These are phyloP conservation scores for Bassia scoparia DNA, from an alignment of 148 eudicot genomes.

Conservation along the genomic window DNA sequence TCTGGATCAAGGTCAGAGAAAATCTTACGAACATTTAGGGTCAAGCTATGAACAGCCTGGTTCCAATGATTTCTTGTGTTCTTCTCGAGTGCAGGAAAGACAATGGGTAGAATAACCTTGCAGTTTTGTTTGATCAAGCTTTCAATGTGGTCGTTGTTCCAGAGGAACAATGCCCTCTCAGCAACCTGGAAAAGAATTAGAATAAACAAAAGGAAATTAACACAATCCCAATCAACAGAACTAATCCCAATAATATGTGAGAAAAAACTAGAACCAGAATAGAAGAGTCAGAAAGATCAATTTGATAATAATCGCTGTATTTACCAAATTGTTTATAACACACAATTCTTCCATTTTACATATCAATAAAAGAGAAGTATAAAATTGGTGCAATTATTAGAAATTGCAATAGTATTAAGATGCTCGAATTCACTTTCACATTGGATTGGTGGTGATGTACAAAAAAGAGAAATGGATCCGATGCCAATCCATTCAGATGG, in stretches of 20 bases:
- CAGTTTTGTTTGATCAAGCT: constrained; percentile 63
- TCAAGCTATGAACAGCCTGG: constrained; percentile 67
- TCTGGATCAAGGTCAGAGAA: constrained; percentile 65
- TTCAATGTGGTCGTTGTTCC: constrained; percentile 84
- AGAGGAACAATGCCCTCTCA: constrained; percentile 65
- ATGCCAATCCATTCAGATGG: neutral
- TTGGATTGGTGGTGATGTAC: neutral
- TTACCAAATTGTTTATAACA: too few relatives aligned
- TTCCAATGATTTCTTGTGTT: constrained; percentile 69
- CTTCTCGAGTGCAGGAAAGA: constrained; percentile 70
- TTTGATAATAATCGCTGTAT: too few relatives aligned
- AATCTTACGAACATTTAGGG: constrained; percentile 63
- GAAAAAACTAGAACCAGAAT: too few relatives aligned
- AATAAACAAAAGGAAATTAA: constrained; percentile 1
- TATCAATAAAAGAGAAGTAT: neutral
- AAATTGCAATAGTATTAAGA: neutral
- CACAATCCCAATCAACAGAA: neutral
- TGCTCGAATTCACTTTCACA: neutral
- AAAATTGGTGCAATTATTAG: neutral
- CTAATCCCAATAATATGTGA: neutral
- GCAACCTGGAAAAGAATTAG: constrained; percentile 49
- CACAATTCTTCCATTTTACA: neutral
- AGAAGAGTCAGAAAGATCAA: too few relatives aligned
- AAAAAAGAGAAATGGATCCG: neutral
- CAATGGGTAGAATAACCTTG: constrained; percentile 58